Evolutionary conservation across 108 stramenopile species (phyloP), one percentile per base, ranked within the genome.

Genomic region (Mayamaea pseudoterrestris): DNA sequence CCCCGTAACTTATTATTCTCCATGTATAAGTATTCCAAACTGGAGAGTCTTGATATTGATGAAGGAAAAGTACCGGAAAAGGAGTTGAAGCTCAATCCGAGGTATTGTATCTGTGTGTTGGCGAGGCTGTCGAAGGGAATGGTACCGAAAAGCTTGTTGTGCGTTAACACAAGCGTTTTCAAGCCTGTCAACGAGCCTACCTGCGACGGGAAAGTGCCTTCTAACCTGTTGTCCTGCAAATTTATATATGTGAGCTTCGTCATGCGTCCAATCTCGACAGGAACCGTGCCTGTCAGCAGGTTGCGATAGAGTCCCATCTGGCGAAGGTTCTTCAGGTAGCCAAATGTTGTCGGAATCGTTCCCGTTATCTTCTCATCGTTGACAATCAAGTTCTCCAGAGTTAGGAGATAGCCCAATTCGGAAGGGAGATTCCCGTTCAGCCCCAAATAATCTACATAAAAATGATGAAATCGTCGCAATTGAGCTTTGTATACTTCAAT

Each of bases 1-100:
- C 87, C 87, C 28, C 24, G 49, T 13, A 89, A 54, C 24, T 61
- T 43, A 56, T 89, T 89, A 12, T 61, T 25, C 37, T 81, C 71
- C 40, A 89, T 42, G 40, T 76, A 75, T 24, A 89, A 40, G 42
- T 74, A 68, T 37, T 80, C 67, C 0, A 88, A 30, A 22, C 35
- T 51, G 4, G 41, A 26, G 37, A 87, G 22, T 7, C 47, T 32
- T 7, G 50, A 61, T 27, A 80, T 55, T 0, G 50, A 20, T 2
- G 28, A 22, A 11, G 60, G 63, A 7, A 88, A 35, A 20, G 35
- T 56, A 2, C 85, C 73, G 3, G 73, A 45, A 28, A 88, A 73
- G 2, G 58, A 25, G 53, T 87, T 87, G 37, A 71, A 36, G 44
- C 70, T 75, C 17, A 87, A 53, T 7, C 65, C 63, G 6, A 87